A percentile compares a stretch with the other conserved stretches of the same genome.
These are phyloP conservation scores for Sicyos baderoa DNA, from an alignment of 306 rosid species.

Conservation along the genomic window DNA sequence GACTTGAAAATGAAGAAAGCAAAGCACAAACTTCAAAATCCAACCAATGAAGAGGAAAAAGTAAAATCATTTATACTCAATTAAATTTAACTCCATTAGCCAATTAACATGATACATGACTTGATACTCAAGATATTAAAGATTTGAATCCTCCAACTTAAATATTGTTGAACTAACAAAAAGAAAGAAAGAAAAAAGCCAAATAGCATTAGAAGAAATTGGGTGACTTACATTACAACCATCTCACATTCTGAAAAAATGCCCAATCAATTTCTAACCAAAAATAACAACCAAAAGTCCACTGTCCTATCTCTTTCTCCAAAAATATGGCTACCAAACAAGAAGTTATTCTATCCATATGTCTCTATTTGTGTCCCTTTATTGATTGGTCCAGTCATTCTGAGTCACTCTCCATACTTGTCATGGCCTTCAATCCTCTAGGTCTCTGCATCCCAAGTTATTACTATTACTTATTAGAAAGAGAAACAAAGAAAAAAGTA, in stretches of 20 bases:
- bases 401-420: constrained; percentile 48
- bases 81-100: neutral
- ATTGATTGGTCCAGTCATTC: constrained; percentile 30
- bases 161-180: no score
- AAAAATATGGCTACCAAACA: constrained; percentile 14
- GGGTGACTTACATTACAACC: constrained; percentile 2
- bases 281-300: neutral
- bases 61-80: neutral
- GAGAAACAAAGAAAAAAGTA: neutral
- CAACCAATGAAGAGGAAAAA: neutral
- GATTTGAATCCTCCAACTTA: no score
- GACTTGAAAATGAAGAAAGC: constrained; percentile 4
- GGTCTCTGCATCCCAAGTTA: constrained; percentile 43
- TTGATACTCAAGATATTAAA: no score
- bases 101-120: no score
- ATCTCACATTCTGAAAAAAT: neutral
- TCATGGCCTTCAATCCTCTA: constrained; percentile 59
- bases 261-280: neutral
- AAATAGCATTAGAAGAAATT: constrained; percentile 1
- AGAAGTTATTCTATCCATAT: constrained; percentile 10
- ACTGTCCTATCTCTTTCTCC: neutral
- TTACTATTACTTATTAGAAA: constrained; percentile 7
- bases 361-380: constrained; percentile 9
- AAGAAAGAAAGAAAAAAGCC: neutral
- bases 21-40: neutral